Base-by-base conservation (phyloP, 352 stramenopile species). In the Phytophthora foliorum region DNA sequence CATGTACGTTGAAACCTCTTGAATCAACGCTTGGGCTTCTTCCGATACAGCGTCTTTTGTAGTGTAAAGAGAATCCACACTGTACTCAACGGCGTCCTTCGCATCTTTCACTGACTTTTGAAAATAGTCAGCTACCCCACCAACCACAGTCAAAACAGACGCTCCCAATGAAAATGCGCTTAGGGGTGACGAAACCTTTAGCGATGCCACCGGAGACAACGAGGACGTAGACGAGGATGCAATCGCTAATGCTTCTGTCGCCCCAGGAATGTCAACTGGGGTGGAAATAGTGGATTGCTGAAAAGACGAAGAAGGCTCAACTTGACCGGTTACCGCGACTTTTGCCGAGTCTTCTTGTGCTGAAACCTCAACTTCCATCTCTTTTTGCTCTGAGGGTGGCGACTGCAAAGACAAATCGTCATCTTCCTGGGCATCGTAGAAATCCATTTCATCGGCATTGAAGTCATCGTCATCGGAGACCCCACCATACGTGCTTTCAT, bases 31-130 rank as follows among this genome's bases (percentile, higher is more conserved):
- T 44, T 92, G 76, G 5, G 85, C 81, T 67, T 95, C 85, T 51
- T 95, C 87, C 2, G 82, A 77, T 0, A 93, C 62, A 7, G 68
- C 72, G 51, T 95, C 87, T 52, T 86, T 89, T 3, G 84, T 84
- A 13, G 81, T 92, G 38, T 92, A 91, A 14, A 95, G 57, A 16
- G 81, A 86, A 59, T 95, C 87, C 2, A 95, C 84, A 6, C 82
- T 66, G 46, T 84, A 89, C 38, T 95, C 85, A 4, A 95, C 74
- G 0, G 62, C 85, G 31, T 92, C 85, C 65, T 93, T 93, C 22
- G 87, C 87, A 32, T 91, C 82, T 52, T 89, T 88, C 7, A 88
- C 87, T 0, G 82, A 88, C 57, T 91, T 91, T 16, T 90, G 74
- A 16, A 95, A 82, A 44, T 89, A 77, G 14, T 85, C 86, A 11